Evolutionary conservation across 2,329 filamentous ascomycete species (phyloP).

Genomic region (Ampelomyces quisqualis): DNA sequence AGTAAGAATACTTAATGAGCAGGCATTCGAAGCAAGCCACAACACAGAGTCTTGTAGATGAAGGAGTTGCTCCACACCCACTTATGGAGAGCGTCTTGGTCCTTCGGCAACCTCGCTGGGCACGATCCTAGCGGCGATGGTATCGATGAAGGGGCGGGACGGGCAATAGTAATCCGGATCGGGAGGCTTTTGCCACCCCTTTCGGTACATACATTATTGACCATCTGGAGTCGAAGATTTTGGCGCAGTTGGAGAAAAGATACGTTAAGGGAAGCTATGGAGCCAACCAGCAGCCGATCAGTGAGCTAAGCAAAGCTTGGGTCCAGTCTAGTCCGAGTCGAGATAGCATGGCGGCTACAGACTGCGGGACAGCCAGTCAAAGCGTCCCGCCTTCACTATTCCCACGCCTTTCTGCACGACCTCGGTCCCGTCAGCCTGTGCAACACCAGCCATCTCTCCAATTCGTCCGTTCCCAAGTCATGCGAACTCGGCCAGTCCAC

Average conservation of each 20-base stretch:
- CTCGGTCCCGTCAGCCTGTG: constrained; percentile 17
- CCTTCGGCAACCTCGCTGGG: not conserved
- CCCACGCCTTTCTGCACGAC: constrained; percentile 36
- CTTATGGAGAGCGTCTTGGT: not conserved
- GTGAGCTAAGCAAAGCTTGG: constrained; percentile 23
- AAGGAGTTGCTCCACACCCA: too few species aligned
- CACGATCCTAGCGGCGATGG: not conserved
- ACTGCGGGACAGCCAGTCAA: constrained; percentile 19
- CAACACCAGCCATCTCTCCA: constrained; percentile 16
- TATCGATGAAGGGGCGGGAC: not conserved
- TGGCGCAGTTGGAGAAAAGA: constrained; percentile 7
- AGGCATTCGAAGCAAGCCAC: not conserved
- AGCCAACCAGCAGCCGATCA: constrained; percentile 18
- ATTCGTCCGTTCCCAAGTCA: constrained; percentile 37
- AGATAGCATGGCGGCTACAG: constrained; percentile 23
- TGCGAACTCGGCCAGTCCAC: constrained; percentile 36
- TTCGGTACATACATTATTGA: not conserved
- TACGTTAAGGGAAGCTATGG: constrained; percentile 12
- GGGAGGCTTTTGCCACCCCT: not conserved
- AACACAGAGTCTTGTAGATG: too few species aligned
- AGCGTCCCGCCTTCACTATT: constrained; percentile 17
- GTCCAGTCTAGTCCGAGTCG: constrained; percentile 5
- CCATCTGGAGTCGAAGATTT: constrained; percentile 4
- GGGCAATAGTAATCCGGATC: not conserved
- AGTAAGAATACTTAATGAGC: constrained; percentile 1